Percentiles rank a stretch among this genome's conserved stretches.
phyloP scores from a whole-genome alignment of 116 monocot species.

The Zostera marina region DNA sequence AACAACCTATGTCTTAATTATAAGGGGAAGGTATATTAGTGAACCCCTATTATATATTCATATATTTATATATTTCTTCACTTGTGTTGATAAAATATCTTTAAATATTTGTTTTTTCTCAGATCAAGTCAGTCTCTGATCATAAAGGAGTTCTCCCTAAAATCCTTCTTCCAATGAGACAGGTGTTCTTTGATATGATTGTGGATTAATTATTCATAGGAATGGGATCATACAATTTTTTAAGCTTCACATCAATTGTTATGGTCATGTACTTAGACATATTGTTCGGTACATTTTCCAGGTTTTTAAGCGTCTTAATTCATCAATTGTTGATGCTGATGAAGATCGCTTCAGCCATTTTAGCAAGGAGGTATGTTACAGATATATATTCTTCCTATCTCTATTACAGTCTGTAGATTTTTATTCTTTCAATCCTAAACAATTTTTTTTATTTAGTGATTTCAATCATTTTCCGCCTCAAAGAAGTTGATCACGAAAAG shows the following conservation, averaged over 20 bases:
- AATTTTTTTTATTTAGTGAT: no score
- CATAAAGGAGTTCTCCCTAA: conserved; percentile 82
- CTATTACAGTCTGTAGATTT: no score
- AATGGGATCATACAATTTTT: neutral
- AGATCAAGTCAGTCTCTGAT: conserved; percentile 60
- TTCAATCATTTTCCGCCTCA: no score
- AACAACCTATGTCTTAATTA: conserved; percentile 61
- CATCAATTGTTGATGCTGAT: conserved; percentile 59
- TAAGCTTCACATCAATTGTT: neutral
- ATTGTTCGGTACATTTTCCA: conserved; percentile 13
- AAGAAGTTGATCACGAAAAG: no score
- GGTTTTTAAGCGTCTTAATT: conserved; percentile 81
- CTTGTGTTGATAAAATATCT: neutral
- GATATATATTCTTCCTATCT: neutral
- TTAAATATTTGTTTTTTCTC: conserved; percentile 5
- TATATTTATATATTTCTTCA: no score
- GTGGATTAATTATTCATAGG: neutral
- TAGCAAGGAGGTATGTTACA: conserved; percentile 50
- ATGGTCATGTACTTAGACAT: no score
- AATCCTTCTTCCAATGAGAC: conserved; percentile 59
- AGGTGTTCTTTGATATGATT: conserved; percentile 20
- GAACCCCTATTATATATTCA: neutral
- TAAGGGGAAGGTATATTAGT: conserved; percentile 69
- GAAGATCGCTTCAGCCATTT: conserved; percentile 81
- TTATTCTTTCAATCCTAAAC: neutral